Percentiles rank a stretch among this genome's conserved stretches.
Evolutionary conservation across 805 yeast species (phyloP).

Genomic region (Kluyveromyces aestuarii): DNA sequence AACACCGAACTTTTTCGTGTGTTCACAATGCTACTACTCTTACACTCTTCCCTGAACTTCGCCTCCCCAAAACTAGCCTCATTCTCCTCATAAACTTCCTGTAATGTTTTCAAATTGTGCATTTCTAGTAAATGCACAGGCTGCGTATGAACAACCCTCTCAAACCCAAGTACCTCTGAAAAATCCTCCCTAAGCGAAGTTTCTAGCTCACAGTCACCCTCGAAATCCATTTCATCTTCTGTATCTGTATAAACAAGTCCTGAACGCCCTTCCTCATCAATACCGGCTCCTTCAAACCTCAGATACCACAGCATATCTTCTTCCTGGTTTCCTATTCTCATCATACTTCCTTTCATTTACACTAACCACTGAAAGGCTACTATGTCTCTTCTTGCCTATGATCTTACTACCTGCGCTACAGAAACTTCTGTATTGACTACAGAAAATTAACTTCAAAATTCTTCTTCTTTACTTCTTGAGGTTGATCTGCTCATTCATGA

Average conservation of each 20-base stretch:
- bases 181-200: neutral
- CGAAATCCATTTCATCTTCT: neutral
- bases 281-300: neutral
- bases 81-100: neutral
- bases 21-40: neutral
- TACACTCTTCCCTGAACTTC: neutral
- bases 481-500: neutral
- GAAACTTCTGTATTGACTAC: neutral
- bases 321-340: neutral
- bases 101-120: conserved; percentile 4
- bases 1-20: conserved; percentile 2
- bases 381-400: too few relatives aligned
- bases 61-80: neutral
- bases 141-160: conserved; percentile 17
- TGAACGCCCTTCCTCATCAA: neutral
- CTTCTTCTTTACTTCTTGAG: neutral
- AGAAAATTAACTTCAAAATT: neutral
- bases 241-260: neutral
- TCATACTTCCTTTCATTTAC: neutral
- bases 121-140: conserved; percentile 14
- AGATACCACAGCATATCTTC: neutral
- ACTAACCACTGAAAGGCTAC: neutral
- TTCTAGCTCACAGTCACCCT: neutral
- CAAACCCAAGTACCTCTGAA: neutral
- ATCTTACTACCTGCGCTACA: neutral